Conservation (phyloP, 2,329 filamentous ascomycete genomes). For the Alternaria sp. region DNA sequence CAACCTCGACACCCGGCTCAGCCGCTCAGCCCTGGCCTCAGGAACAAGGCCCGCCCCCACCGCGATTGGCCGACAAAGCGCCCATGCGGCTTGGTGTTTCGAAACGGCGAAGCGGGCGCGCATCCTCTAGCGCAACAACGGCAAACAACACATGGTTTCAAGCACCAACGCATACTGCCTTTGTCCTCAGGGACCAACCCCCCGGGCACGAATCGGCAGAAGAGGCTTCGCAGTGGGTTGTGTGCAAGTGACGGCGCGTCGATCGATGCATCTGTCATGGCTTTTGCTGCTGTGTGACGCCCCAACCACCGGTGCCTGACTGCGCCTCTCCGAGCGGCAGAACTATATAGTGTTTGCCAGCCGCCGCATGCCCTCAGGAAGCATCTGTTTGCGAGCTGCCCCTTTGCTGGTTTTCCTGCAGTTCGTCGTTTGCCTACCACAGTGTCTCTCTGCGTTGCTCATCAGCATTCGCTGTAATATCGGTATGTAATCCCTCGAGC, state of each 20-base stretch:
- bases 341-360: slow-evolving; percentile 28
- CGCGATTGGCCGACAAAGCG: slow-evolving; percentile 29
- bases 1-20: slow-evolving; percentile 10
- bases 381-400: neutral
- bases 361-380: slow-evolving; percentile 12
- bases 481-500: slow-evolving; percentile 13
- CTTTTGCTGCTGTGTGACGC: slow-evolving; percentile 14
- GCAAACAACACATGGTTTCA: slow-evolving; percentile 25
- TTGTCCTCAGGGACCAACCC: slow-evolving; percentile 14
- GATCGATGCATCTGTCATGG: slow-evolving; percentile 10
- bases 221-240: slow-evolving; percentile 5
- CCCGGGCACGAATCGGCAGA: neutral
- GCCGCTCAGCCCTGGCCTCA: slow-evolving; percentile 19
- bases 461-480: slow-evolving; percentile 10
- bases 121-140: slow-evolving; percentile 16
- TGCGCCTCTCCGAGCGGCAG: slow-evolving; percentile 21
- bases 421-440: slow-evolving; percentile 4
- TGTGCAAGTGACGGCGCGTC: slow-evolving; percentile 9
- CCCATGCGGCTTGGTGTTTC: slow-evolving; percentile 32
- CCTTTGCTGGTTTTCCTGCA: slow-evolving; percentile 7
- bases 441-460: neutral
- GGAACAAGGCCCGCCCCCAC: slow-evolving; percentile 19
- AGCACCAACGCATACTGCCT: slow-evolving; percentile 14
- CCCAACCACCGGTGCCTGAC: slow-evolving; percentile 25
- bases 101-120: slow-evolving; percentile 25